Evolutionary conservation across 768 basidiomycete species (phyloP).

Genomic region (Lentinula guzmanii): DNA sequence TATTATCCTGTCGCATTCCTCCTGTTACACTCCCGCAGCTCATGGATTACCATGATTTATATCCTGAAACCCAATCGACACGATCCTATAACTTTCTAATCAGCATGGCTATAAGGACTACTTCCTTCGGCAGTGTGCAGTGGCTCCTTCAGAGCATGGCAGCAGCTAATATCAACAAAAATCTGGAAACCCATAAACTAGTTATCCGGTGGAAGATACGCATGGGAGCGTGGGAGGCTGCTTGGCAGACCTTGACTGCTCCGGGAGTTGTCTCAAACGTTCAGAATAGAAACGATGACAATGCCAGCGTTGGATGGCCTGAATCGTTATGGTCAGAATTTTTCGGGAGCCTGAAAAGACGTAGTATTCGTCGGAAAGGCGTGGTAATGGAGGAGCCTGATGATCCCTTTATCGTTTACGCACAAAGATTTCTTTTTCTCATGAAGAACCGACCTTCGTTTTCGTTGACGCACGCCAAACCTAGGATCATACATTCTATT

Average conservation of each 20-base stretch:
- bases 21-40: constrained; percentile 29
- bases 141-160: constrained; percentile 45
- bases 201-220: constrained; percentile 51
- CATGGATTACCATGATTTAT: constrained; percentile 43
- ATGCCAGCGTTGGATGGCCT: constrained; percentile 22
- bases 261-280: background rate
- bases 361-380: constrained; percentile 18
- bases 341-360: constrained; percentile 35
- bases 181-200: constrained; percentile 53
- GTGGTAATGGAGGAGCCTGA: background rate
- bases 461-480: constrained; percentile 26
- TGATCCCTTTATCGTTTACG: constrained; percentile 8
- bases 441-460: constrained; percentile 36
- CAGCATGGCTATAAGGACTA: constrained; percentile 42
- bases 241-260: constrained; percentile 33
- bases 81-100: constrained; percentile 42
- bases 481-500: constrained; percentile 38
- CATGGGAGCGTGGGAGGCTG: constrained; percentile 49
- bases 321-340: constrained; percentile 60
- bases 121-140: constrained; percentile 38
- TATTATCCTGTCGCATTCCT: constrained; percentile 11
- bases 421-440: constrained; percentile 28
- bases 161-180: constrained; percentile 29
- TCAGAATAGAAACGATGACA: background rate
- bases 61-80: constrained; percentile 31